Evolutionary conservation across 441 rosid species (phyloP).

Genomic region (Hura crepitans): DNA sequence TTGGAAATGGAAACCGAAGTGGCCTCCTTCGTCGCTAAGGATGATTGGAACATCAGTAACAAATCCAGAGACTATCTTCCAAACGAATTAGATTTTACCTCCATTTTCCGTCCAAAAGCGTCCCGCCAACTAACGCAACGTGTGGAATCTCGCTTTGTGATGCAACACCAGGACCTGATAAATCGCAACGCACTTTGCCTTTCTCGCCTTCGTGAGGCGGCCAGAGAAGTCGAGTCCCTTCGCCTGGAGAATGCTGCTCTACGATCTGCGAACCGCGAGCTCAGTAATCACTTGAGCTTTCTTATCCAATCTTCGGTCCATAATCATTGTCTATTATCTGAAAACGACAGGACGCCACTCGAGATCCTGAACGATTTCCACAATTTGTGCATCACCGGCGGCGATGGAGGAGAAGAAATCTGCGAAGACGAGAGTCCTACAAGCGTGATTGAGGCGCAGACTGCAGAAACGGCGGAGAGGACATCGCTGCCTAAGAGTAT

Average conservation of each 20-base stretch:
- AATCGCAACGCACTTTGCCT: constrained; percentile 48
- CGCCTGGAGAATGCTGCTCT: constrained; percentile 47
- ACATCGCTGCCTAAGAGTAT: constrained; percentile 53
- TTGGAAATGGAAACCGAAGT: constrained; percentile 34
- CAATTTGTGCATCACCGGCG: constrained; percentile 23
- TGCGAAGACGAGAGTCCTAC: constrained; percentile 43
- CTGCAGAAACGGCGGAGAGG: constrained; percentile 34
- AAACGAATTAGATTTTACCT: constrained; percentile 18
- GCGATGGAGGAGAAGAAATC: constrained; percentile 29
- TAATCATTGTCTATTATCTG: constrained; percentile 24
- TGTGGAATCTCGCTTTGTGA: constrained; percentile 29
- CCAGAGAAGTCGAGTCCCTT: constrained; percentile 42
- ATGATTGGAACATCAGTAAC: not conserved
- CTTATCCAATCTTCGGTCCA: constrained; percentile 36
- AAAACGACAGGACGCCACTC: constrained; percentile 24
- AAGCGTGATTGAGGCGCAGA: constrained; percentile 40
- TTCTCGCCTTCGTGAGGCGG: constrained; percentile 42
- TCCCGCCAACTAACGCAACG: not conserved
- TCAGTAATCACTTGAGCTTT: constrained; percentile 38
- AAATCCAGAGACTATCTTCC: constrained; percentile 1
- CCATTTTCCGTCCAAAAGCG: constrained; percentile 12
- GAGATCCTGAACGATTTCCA: constrained; percentile 26
- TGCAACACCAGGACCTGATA: constrained; percentile 46
- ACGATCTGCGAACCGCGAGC: constrained; percentile 43
- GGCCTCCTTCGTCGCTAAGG: constrained; percentile 15